Evolutionary conservation across 129 eudicot genomes (phyloP).

Genomic region (Escallonia herrerae): DNA sequence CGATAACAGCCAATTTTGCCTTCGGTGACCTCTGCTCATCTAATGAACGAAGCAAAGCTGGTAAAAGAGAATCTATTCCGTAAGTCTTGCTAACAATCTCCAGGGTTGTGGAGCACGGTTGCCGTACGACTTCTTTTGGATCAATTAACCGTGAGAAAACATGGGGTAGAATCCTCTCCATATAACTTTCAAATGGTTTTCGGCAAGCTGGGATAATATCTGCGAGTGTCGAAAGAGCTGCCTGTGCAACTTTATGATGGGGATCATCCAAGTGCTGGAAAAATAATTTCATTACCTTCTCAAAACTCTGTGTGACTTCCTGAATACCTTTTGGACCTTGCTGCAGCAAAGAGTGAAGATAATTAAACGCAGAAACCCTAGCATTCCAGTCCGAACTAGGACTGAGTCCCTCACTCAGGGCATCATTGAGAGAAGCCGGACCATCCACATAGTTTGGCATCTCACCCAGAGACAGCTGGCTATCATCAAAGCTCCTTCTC

Average conservation of each 20-base stretch:
- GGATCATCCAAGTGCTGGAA: conserved; percentile 95
- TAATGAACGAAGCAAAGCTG: conserved; percentile 88
- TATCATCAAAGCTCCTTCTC: conserved; percentile 88
- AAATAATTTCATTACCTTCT: conserved; percentile 93
- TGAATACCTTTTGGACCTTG: conserved; percentile 84
- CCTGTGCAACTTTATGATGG: conserved; percentile 98
- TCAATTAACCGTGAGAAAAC: conserved; percentile 90
- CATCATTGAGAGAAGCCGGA: conserved; percentile 81
- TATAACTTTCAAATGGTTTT: conserved; percentile 88
- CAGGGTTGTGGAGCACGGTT: conserved; percentile 70
- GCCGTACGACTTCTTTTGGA: conserved; percentile 83
- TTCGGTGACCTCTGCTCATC: conserved; percentile 97
- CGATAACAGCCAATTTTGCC: conserved; percentile 87
- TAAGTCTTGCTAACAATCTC: conserved; percentile 83
- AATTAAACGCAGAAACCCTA: conserved; percentile 90
- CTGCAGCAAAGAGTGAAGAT: conserved; percentile 62
- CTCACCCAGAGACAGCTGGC: conserved; percentile 64
- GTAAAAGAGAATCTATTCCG: conserved; percentile 81
- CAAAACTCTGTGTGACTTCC: conserved; percentile 85
- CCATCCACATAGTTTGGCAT: conserved; percentile 67
- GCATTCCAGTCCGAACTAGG: conserved; percentile 92
- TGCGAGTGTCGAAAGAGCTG: conserved; percentile 88
- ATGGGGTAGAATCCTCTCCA: conserved; percentile 91
- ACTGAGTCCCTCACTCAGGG: conserved; percentile 73
- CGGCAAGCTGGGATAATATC: conserved; percentile 87